These are phyloP conservation scores for Globisporangium recalcitrans DNA, from an alignment of 352 stramenopile genomes.

Conservation along the genomic window DNA sequence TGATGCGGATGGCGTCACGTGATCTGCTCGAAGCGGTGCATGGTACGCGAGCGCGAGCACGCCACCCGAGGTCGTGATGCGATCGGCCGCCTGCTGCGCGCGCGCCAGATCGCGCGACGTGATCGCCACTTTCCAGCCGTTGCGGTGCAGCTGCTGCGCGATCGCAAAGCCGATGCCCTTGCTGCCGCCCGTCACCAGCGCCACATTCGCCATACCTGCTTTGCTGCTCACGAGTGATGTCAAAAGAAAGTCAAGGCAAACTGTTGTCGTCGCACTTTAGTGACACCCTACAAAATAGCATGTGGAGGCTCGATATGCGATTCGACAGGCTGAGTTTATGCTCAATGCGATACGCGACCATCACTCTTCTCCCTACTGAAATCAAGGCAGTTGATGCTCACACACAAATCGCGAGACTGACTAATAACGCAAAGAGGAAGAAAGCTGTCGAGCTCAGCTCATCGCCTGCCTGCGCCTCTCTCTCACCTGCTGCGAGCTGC, in stretches of 20 bases:
- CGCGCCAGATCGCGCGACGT: conserved; percentile 58
- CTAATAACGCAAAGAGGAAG: background rate
- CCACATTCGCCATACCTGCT: conserved; percentile 20
- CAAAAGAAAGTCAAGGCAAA: too few species aligned
- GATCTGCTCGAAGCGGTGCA: conserved; percentile 27
- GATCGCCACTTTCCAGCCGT: conserved; percentile 68
- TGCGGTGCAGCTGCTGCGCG: conserved; percentile 49
- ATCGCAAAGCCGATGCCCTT: conserved; percentile 76
- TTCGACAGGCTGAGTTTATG: background rate
- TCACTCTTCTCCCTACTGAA: background rate
- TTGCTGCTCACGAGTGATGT: too few species aligned
- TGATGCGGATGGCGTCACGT: background rate
- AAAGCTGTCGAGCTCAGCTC: too few species aligned
- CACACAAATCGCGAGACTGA: background rate
- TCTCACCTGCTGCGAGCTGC: background rate
- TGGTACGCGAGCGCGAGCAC: conserved; percentile 61
- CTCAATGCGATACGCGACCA: background rate
- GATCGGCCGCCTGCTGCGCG: conserved; percentile 41
- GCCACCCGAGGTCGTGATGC: conserved; percentile 25
- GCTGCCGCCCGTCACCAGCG: conserved; percentile 76
- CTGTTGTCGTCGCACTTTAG: background rate
- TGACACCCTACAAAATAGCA: background rate
- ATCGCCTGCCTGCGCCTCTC: background rate
- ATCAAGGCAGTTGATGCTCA: background rate
- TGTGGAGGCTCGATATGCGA: background rate